A percentile compares a stretch with the other conserved stretches of the same genome.
These are phyloP conservation scores for Tricholoma terreum DNA, from an alignment of 768 basidiomycete genomes.

Conservation along the genomic window DNA sequence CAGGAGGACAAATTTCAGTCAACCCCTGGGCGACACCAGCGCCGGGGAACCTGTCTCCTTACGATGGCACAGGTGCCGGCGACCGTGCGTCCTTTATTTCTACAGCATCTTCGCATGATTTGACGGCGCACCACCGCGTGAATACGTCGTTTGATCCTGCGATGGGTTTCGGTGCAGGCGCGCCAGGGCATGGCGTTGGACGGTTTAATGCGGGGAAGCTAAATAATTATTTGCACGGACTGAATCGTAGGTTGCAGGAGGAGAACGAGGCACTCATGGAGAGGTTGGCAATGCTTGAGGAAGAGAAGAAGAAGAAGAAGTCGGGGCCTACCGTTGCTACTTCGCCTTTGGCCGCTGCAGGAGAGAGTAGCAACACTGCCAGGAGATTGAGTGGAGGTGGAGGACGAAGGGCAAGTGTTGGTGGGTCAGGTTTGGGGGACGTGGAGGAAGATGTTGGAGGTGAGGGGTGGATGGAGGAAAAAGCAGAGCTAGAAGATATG, in stretches of 20 bases:
- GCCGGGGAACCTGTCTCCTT: constrained; percentile 36
- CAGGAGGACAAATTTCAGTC: constrained; percentile 18
- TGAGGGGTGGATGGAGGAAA: constrained; percentile 74
- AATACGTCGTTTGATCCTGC: constrained; percentile 90
- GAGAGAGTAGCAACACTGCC: constrained; percentile 17
- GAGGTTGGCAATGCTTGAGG: constrained; percentile 52
- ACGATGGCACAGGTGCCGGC: constrained; percentile 48
- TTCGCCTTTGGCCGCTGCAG: constrained; percentile 21
- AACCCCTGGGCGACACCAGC: constrained; percentile 23
- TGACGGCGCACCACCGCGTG: constrained; percentile 73
- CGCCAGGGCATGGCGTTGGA: constrained; percentile 62
- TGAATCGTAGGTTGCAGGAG: constrained; percentile 80
- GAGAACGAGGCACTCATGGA: constrained; percentile 73
- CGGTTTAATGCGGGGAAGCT: constrained; percentile 84
- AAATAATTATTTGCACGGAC: constrained; percentile 80
- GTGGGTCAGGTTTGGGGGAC: constrained; percentile 51
- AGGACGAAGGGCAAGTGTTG: constrained; percentile 50
- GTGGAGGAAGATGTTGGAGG: constrained; percentile 61
- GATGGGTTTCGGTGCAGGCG: constrained; percentile 66
- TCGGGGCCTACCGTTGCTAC: constrained; percentile 22
- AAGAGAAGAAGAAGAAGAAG: constrained; percentile 41
- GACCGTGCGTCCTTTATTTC: constrained; percentile 74
- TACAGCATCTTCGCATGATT: constrained; percentile 83
- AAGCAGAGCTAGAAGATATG: constrained; percentile 53
- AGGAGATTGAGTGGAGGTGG: constrained; percentile 37